phyloP scores from a whole-genome alignment of 257 asterid species.

The Forsythia viridissima region DNA sequence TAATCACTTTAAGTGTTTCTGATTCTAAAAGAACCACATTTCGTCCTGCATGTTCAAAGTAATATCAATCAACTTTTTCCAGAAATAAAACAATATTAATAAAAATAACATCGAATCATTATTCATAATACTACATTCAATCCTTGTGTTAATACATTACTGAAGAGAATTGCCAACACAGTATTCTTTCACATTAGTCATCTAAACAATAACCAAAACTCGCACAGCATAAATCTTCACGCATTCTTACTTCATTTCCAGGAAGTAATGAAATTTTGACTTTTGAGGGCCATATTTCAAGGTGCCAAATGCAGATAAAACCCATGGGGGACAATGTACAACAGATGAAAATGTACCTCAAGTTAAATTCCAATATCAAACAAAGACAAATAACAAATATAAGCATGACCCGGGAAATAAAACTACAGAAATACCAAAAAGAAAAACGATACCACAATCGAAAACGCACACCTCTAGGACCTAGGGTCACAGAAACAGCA shows the following conservation, averaged over 20 bases:
- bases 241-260: neutral
- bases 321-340: neutral
- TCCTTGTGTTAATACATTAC: neutral
- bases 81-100: neutral
- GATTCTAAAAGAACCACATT: conserved; percentile 83
- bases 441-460: neutral
- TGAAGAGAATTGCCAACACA: neutral
- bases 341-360: neutral
- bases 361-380: neutral
- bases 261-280: neutral
- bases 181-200: neutral
- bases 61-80: conserved; percentile 3
- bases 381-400: neutral
- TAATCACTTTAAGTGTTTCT: conserved; percentile 65
- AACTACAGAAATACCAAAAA: neutral
- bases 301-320: neutral
- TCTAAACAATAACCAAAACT: neutral
- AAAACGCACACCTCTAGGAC: conserved; percentile 71
- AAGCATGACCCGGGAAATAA: neutral
- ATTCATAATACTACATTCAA: neutral
- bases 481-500: conserved; percentile 91
- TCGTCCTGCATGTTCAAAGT: conserved; percentile 53
- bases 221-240: neutral
- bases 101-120: neutral
- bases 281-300: too few relatives aligned